Conservation (phyloP, 345 rosid species). For the Odontarrhena argentea region DNA sequence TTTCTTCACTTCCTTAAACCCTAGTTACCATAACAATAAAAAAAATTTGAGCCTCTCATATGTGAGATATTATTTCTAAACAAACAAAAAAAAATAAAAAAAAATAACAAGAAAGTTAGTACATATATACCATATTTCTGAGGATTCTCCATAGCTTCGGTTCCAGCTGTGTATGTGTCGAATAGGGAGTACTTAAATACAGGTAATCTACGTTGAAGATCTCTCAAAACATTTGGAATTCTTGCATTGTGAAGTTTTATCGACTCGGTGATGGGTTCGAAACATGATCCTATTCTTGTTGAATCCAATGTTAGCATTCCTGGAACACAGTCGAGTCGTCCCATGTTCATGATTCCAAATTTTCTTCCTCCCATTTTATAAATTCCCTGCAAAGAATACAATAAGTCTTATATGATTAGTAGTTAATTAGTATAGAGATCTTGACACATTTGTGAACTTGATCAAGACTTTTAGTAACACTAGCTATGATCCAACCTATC, state of each 20-base stretch:
- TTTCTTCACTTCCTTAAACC: constrained; percentile 57
- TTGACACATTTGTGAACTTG: no score
- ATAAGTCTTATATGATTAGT: background rate
- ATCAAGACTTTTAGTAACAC: no score
- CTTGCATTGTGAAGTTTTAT: constrained; percentile 59
- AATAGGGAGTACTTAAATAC: constrained; percentile 67
- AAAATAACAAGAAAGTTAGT: background rate
- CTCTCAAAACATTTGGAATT: constrained; percentile 43
- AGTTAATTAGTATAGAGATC: background rate
- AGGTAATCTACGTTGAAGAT: constrained; percentile 44
- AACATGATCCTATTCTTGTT: constrained; percentile 51
- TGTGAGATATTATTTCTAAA: background rate
- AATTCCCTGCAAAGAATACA: constrained; percentile 50
- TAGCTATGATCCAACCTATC: background rate
- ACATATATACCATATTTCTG: constrained; percentile 52
- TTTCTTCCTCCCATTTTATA: constrained; percentile 67
- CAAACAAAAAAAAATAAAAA: background rate
- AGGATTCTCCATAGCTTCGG: constrained; percentile 54
- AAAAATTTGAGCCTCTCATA: background rate
- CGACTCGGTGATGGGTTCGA: constrained; percentile 40
- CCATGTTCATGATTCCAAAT: constrained; percentile 63
- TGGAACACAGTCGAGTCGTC: constrained; percentile 67
- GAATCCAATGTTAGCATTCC: constrained; percentile 46
- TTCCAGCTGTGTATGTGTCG: constrained; percentile 45
- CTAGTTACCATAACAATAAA: constrained; percentile 37